These are phyloP conservation scores for Linum lewisii DNA, from an alignment of 345 rosid genomes.

Conservation along the genomic window DNA sequence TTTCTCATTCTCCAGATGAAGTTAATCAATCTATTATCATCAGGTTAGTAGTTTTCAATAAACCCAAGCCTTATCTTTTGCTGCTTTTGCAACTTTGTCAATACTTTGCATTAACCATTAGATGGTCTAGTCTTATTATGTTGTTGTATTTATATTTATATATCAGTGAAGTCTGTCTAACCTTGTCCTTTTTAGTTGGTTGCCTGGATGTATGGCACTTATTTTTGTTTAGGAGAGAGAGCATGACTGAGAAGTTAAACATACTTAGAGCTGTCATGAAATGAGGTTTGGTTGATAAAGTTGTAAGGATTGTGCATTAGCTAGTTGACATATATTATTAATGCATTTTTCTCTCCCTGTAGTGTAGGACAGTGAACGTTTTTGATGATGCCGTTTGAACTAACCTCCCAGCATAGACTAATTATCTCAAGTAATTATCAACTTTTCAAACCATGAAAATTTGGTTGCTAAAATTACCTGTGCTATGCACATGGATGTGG, in stretches of 20 bases:
- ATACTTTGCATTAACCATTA: neutral
- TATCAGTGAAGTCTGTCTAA: no score
- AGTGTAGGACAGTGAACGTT: neutral
- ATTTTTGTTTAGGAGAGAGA: no score
- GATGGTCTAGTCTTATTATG: neutral
- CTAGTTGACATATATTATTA: no score
- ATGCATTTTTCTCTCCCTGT: neutral
- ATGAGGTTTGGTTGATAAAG: neutral
- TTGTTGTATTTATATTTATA: neutral
- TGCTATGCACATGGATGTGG: neutral
- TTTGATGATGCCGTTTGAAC: neutral
- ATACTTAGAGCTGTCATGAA: no score
- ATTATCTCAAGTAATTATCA: neutral
- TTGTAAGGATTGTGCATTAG: neutral
- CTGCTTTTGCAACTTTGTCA: neutral
- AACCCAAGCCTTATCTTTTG: neutral
- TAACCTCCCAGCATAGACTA: neutral
- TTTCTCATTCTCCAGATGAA: conserved; percentile 61
- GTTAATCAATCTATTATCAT: conserved; percentile 97
- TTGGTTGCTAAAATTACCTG: neutral
- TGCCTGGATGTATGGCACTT: no score
- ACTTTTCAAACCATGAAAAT: neutral
- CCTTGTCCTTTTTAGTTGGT: no score
- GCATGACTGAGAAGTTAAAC: no score
- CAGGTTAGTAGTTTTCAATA: conserved; percentile 48